Percentiles rank a stretch among this genome's conserved stretches.
phyloP scores from a whole-genome alignment of 345 rosid species.

The Excoecaria agallocha region DNA sequence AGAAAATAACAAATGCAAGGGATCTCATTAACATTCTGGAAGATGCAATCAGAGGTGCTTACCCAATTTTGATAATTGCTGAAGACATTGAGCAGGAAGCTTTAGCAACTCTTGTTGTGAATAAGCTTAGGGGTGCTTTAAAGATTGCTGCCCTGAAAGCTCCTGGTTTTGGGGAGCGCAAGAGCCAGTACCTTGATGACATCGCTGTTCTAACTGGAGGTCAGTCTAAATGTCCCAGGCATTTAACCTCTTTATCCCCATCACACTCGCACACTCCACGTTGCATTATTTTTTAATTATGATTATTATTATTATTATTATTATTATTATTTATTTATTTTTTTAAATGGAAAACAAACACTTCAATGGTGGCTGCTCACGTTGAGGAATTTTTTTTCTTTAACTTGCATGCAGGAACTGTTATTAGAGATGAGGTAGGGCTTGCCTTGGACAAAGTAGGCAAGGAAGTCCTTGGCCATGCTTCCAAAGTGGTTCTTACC shows the following conservation, averaged over 20 bases:
- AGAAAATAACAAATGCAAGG: slow-evolving; percentile 93
- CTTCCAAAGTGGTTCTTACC: slow-evolving; percentile 91
- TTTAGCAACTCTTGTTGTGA: slow-evolving; percentile 91
- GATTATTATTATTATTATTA: too few species aligned
- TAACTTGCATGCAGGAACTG: slow-evolving; percentile 55
- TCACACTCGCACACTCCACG: too few species aligned
- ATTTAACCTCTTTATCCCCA: too few species aligned
- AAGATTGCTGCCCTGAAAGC: slow-evolving; percentile 97
- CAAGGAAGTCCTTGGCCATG: slow-evolving; percentile 83
- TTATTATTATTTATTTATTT: too few species aligned
- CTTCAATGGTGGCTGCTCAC: too few species aligned
- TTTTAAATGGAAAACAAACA: too few species aligned
- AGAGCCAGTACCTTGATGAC: slow-evolving; percentile 96
- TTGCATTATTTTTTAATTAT: too few species aligned
- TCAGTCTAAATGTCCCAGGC: slow-evolving; percentile 7
- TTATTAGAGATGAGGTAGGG: slow-evolving; percentile 90
- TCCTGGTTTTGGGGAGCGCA: slow-evolving; percentile 97
- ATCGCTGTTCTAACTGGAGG: slow-evolving; percentile 94
- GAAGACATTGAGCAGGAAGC: slow-evolving; percentile 99
- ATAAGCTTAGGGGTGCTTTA: slow-evolving; percentile 85
- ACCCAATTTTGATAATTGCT: slow-evolving; percentile 73
- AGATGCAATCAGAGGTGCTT: slow-evolving; percentile 79
- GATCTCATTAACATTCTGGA: slow-evolving; percentile 82
- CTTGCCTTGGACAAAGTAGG: slow-evolving; percentile 90
- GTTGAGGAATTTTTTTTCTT: not conserved